A percentile compares a stretch with the other conserved stretches of the same genome.
Conservation (phyloP, 1,139 yeast genomes). For the Hemisphaericaspora subhashii region DNA sequence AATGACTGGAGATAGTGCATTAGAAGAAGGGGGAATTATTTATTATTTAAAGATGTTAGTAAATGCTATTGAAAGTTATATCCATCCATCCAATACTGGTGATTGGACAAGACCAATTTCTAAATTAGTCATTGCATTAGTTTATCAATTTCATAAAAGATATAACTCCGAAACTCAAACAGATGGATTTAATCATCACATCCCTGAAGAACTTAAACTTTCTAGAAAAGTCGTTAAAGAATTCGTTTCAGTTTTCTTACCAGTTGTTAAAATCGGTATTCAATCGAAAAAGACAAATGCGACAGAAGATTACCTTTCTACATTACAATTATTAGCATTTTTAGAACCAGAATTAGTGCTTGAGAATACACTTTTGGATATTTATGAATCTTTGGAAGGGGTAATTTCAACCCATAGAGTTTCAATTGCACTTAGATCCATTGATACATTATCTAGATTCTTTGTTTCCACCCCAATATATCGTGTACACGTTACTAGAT, state of each 20-base stretch:
- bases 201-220: constrained; percentile 51
- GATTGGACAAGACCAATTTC: constrained; percentile 78
- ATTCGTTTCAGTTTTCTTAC: constrained; percentile 59
- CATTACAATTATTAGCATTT: constrained; percentile 65
- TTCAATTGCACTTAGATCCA: constrained; percentile 65
- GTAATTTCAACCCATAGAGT: constrained; percentile 84
- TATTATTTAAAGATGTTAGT: constrained; percentile 54
- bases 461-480: constrained; percentile 66
- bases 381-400: constrained; percentile 81
- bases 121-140: constrained; percentile 56
- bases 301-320: constrained; percentile 58
- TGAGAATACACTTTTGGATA: constrained; percentile 67
- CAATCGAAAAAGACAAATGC: constrained; percentile 70
- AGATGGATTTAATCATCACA: constrained; percentile 38
- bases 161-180: constrained; percentile 45
- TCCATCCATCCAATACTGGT: constrained; percentile 90
- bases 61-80: constrained; percentile 77
- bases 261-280: constrained; percentile 67
- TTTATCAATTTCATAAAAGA: constrained; percentile 61
- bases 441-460: constrained; percentile 66
- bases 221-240: constrained; percentile 39
- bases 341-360: constrained; percentile 61
- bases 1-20: constrained; percentile 49
- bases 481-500: constrained; percentile 76
- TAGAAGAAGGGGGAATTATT: constrained; percentile 48